Evolutionary conservation across 805 yeast species (phyloP).

Genomic region (Lipomyces sp.): DNA sequence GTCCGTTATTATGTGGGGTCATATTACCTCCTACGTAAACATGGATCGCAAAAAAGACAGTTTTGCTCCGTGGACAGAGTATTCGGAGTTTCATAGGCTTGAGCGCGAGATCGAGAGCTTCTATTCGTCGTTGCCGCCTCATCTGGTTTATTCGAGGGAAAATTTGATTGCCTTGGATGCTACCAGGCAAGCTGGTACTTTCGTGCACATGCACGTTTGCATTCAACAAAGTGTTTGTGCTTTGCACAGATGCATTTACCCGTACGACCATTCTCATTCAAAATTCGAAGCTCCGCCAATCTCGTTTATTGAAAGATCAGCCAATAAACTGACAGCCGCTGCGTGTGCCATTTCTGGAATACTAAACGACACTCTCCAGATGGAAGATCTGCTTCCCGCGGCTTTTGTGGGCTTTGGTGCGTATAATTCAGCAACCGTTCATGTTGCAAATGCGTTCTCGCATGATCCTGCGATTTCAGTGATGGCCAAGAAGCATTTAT

Average conservation of each 20-base stretch:
- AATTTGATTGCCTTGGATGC: conserved; percentile 40
- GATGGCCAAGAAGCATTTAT: conserved; percentile 44
- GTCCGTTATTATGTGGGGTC: conserved; percentile 41
- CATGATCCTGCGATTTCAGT: conserved; percentile 41
- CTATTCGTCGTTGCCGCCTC: conserved; percentile 39
- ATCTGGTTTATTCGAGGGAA: conserved; percentile 39
- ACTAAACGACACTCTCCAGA: conserved; percentile 41
- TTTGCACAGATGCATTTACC: conserved; percentile 44
- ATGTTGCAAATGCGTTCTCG: conserved; percentile 45
- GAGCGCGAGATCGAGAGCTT: conserved; percentile 39
- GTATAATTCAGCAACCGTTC: conserved; percentile 45
- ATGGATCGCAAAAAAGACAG: conserved; percentile 39
- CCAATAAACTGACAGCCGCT: conserved; percentile 43
- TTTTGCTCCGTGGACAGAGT: conserved; percentile 44
- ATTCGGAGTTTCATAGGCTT: conserved; percentile 39
- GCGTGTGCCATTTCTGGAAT: conserved; percentile 45
- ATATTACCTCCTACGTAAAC: conserved; percentile 39
- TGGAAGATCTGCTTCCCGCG: conserved; percentile 44
- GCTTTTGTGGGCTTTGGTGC: conserved; percentile 47
- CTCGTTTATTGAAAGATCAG: conserved; percentile 43
- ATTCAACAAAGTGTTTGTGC: conserved; percentile 43
- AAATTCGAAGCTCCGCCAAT: conserved; percentile 43
- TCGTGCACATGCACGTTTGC: conserved; percentile 44
- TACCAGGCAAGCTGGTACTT: conserved; percentile 41
- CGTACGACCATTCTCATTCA: conserved; percentile 40